Evolutionary conservation across 1,284 basidiomycete genomes (phyloP).

Genomic region (Tilletia horrida): DNA sequence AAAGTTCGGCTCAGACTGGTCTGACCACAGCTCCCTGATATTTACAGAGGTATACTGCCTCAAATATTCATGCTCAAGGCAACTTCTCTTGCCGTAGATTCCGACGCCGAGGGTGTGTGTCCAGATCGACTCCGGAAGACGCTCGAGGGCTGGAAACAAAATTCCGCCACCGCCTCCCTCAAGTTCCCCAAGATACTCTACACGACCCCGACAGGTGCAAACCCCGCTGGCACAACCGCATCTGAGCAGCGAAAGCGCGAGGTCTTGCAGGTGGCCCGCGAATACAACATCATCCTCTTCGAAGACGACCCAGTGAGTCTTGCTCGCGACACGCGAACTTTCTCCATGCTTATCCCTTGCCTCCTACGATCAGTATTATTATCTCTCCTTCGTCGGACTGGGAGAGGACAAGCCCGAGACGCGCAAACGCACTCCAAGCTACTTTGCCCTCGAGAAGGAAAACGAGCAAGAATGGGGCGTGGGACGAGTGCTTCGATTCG

Average conservation of each 20-base stretch:
- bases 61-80: conserved; percentile 34
- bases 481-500: conserved; percentile 51
- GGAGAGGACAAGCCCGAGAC: conserved; percentile 34
- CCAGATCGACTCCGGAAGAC: conserved; percentile 66
- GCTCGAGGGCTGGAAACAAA: conserved; percentile 70
- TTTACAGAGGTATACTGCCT: conserved; percentile 39
- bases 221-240: conserved; percentile 51
- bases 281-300: conserved; percentile 76
- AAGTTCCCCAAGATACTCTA: conserved; percentile 76
- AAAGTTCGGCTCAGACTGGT: background rate
- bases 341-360: conserved; percentile 27
- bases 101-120: conserved; percentile 73
- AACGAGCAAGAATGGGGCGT: conserved; percentile 37
- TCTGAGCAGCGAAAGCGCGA: conserved; percentile 68
- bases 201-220: conserved; percentile 62
- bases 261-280: conserved; percentile 70
- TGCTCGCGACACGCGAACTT: background rate
- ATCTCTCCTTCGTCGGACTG: conserved; percentile 44
- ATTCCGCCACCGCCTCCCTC: conserved; percentile 59
- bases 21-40: background rate
- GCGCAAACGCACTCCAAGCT: conserved; percentile 33
- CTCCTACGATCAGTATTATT: conserved; percentile 51
- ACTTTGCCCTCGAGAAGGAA: conserved; percentile 50
- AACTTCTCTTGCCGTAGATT: conserved; percentile 63
- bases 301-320: conserved; percentile 62